Evolutionary conservation across 352 stramenopile species (phyloP).

Genomic region (Phytophthora meadii): DNA sequence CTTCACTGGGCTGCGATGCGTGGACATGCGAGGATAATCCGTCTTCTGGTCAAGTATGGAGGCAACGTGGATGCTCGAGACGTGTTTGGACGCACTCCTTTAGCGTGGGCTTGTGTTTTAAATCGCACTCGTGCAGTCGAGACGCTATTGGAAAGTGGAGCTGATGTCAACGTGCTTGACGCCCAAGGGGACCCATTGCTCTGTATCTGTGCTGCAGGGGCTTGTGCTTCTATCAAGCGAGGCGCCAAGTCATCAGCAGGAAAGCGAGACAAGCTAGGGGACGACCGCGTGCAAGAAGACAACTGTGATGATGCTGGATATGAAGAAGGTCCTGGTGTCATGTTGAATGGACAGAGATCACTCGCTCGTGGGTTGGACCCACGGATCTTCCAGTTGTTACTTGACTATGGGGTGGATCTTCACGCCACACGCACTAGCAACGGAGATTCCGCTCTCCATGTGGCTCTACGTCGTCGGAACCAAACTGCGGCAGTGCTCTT

Average conservation of each 20-base stretch:
- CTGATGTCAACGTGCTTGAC: constrained; percentile 68
- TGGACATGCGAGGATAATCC: constrained; percentile 61
- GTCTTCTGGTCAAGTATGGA: constrained; percentile 69
- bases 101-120: constrained; percentile 79
- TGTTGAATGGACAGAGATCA: constrained; percentile 31
- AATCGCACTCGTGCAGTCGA: constrained; percentile 70
- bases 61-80: constrained; percentile 65
- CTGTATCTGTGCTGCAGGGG: constrained; percentile 68
- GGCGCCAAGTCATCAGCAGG: constrained; percentile 25
- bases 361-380: constrained; percentile 52
- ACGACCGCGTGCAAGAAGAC: constrained; percentile 34
- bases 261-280: constrained; percentile 29
- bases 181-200: constrained; percentile 70
- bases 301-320: constrained; percentile 29
- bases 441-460: constrained; percentile 77
- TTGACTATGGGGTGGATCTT: constrained; percentile 60
- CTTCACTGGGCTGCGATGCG: constrained; percentile 87
- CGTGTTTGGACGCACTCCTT: constrained; percentile 70
- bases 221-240: constrained; percentile 40
- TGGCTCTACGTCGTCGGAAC: constrained; percentile 75
- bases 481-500: constrained; percentile 72
- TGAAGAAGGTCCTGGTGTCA: constrained; percentile 30
- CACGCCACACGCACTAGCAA: constrained; percentile 62
- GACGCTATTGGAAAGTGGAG: constrained; percentile 57
- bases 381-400: constrained; percentile 60